These are phyloP conservation scores for Metschnikowia noctiluminum DNA, from an alignment of 805 yeast genomes.

Conservation along the genomic window DNA sequence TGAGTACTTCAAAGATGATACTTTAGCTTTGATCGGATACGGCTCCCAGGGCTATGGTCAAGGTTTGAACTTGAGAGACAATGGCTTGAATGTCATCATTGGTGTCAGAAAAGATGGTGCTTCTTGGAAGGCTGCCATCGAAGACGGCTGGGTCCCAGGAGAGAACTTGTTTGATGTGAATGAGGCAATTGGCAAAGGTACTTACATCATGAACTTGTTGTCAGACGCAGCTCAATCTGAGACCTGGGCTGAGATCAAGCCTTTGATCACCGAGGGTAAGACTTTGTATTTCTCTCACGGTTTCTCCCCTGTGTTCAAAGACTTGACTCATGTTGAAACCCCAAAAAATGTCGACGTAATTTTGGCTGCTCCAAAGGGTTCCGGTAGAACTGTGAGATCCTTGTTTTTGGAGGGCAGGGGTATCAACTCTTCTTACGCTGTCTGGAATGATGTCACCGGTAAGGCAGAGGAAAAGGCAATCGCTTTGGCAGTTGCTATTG, in stretches of 20 bases:
- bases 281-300: slow-evolving; percentile 99
- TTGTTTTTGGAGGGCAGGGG: slow-evolving; percentile 99
- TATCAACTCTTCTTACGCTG: slow-evolving; percentile 99
- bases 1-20: slow-evolving; percentile 96
- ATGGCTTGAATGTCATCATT: slow-evolving; percentile 93
- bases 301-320: slow-evolving; percentile 98
- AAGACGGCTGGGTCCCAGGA: slow-evolving; percentile 99
- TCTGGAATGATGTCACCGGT: slow-evolving; percentile 99
- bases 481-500: slow-evolving; percentile 98
- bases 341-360: slow-evolving; percentile 95
- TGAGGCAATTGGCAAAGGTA: slow-evolving; percentile 91
- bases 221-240: slow-evolving; percentile 99
- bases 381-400: slow-evolving; percentile 99
- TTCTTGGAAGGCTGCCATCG: slow-evolving; percentile 99
- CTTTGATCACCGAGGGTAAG: slow-evolving; percentile 93
- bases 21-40: slow-evolving; percentile 96
- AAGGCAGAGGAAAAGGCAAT: slow-evolving; percentile 98
- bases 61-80: slow-evolving; percentile 98
- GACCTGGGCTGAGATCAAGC: slow-evolving; percentile 87
- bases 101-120: slow-evolving; percentile 99
- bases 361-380: slow-evolving; percentile 99
- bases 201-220: slow-evolving; percentile 93
- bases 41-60: slow-evolving; percentile 99
- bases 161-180: slow-evolving; percentile 92
- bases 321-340: slow-evolving; percentile 92